A percentile compares a stretch with the other conserved stretches of the same genome.
Evolutionary conservation across 2,329 filamentous ascomycete genomes (phyloP).

Genomic region (Scytalidium sp.): DNA sequence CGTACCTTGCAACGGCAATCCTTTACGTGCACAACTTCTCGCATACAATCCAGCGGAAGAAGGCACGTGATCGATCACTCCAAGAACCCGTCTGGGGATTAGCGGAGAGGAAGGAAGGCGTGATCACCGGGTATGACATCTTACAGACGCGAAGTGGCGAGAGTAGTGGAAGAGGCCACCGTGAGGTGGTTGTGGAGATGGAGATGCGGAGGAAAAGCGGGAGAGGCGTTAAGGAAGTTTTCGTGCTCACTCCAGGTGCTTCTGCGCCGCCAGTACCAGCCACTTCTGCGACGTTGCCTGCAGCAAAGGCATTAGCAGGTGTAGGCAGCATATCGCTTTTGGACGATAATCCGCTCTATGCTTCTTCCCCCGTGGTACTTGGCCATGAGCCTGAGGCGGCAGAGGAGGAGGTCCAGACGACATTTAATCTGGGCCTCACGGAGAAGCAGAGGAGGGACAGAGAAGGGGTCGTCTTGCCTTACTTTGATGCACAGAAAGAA

Average conservation of each 20-base stretch:
- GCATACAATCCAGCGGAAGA: conserved; percentile 71
- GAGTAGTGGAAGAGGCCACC: conserved; percentile 11
- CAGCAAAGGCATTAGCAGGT: conserved; percentile 30
- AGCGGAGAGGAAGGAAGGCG: conserved; percentile 72
- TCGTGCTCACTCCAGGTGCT: conserved; percentile 42
- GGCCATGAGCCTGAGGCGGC: conserved; percentile 33
- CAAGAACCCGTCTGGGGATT: conserved; percentile 78
- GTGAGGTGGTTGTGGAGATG: conserved; percentile 73
- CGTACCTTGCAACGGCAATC: conserved; percentile 86
- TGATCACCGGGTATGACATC: conserved; percentile 63
- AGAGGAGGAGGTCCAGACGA: conserved; percentile 60
- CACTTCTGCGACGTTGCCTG: conserved; percentile 8
- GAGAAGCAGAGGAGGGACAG: conserved; percentile 85
- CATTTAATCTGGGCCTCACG: conserved; percentile 83
- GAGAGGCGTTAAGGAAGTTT: conserved; percentile 49
- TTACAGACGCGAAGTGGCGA: conserved; percentile 19
- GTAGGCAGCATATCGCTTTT: conserved; percentile 59
- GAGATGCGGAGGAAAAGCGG: conserved; percentile 71
- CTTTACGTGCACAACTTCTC: conserved; percentile 70
- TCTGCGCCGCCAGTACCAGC: conserved; percentile 5
- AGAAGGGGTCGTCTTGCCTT: conserved; percentile 87
- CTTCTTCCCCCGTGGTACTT: conserved; percentile 37
- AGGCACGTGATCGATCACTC: conserved; percentile 72
- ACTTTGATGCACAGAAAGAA: conserved; percentile 92
- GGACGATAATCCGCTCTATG: conserved; percentile 73